phyloP scores from a whole-genome alignment of 2,329 filamentous ascomycete species.

The Dothiorella sarmentorum region DNA sequence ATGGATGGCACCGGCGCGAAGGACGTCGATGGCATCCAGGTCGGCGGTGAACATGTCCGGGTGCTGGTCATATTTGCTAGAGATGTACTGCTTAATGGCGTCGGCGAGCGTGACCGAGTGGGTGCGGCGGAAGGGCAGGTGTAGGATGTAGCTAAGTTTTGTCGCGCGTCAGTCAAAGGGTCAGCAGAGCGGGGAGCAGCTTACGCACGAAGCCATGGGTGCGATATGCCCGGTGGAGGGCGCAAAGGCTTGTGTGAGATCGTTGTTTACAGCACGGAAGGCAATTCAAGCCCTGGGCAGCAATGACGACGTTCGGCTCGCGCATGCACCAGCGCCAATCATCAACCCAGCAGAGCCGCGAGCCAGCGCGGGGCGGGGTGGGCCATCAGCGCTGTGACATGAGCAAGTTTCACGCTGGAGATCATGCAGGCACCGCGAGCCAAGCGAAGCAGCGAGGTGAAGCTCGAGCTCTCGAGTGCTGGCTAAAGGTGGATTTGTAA shows the following conservation, averaged over 20 bases:
- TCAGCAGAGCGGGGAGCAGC: background rate
- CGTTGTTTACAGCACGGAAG: slow-evolving; percentile 17
- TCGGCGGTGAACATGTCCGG: slow-evolving; percentile 94
- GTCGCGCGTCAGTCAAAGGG: background rate
- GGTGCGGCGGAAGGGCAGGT: slow-evolving; percentile 84
- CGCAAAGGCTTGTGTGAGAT: background rate
- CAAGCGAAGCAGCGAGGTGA: slow-evolving; percentile 10
- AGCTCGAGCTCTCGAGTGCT: background rate
- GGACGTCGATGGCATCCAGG: slow-evolving; percentile 76
- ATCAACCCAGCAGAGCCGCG: background rate
- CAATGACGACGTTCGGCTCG: slow-evolving; percentile 2
- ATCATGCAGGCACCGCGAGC: slow-evolving; percentile 6
- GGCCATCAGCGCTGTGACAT: slow-evolving; percentile 20
- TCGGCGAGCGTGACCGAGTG: slow-evolving; percentile 72
- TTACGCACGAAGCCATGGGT: slow-evolving; percentile 26
- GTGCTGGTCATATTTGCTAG: slow-evolving; percentile 96
- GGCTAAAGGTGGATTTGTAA: slow-evolving; percentile 9
- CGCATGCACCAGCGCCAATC: background rate
- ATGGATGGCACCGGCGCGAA: slow-evolving; percentile 83
- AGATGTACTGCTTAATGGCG: slow-evolving; percentile 92
- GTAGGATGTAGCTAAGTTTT: slow-evolving; percentile 67
- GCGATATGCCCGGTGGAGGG: background rate
- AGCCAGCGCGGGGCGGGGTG: background rate
- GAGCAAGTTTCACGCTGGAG: slow-evolving; percentile 34
- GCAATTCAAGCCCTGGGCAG: background rate